These are phyloP conservation scores for Backusella australiensis DNA, from an alignment of 192 early-diverging fungal genomes.

Conservation along the genomic window DNA sequence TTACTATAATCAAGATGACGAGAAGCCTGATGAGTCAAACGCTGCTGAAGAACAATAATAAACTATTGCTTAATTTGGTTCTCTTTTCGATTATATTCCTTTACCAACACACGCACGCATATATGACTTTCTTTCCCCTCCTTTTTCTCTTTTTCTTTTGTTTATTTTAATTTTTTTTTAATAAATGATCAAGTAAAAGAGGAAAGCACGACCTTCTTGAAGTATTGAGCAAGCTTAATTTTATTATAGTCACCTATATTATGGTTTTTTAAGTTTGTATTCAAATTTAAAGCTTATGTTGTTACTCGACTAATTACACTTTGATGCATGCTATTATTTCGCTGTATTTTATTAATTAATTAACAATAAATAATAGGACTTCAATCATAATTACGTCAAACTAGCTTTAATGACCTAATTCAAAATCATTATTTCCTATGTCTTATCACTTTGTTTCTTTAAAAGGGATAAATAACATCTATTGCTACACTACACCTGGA, in stretches of 20 bases:
- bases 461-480: no score
- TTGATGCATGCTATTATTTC: background rate
- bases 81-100: background rate
- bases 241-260: no score
- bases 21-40: background rate
- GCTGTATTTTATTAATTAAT: no score
- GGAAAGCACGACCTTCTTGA: background rate
- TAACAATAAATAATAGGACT: no score
- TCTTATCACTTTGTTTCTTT: background rate
- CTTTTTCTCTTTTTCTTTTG: background rate
- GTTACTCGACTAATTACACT: background rate
- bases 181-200: background rate
- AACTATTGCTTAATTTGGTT: background rate
- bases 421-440: no score
- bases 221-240: background rate
- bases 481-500: no score
- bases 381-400: no score
- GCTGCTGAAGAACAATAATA: background rate
- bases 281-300: no score
- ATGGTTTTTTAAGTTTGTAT: no score
- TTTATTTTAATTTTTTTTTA: background rate
- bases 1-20: background rate
- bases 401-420: no score
- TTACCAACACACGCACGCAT: background rate
- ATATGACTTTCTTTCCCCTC: background rate